phyloP scores from a whole-genome alignment of 441 rosid species.

The Aleurites moluccanus region DNA sequence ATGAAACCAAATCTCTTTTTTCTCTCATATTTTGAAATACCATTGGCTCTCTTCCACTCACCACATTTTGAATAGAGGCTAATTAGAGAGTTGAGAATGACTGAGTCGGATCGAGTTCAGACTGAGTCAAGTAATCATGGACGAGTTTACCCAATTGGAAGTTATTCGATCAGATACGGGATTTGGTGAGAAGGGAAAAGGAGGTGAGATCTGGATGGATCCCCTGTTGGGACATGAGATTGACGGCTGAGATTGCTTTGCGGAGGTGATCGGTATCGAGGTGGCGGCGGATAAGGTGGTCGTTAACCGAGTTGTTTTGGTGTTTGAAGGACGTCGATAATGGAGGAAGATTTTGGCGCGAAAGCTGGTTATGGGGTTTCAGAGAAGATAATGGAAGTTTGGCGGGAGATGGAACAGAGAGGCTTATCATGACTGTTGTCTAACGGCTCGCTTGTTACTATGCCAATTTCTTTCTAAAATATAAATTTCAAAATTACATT shows the following conservation, averaged over 20 bases:
- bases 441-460: too few species aligned
- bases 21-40: constrained; percentile 51
- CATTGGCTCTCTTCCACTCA: constrained; percentile 35
- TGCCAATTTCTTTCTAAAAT: too few species aligned
- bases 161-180: constrained; percentile 53
- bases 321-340: not conserved
- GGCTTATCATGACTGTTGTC: not conserved
- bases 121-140: constrained; percentile 41
- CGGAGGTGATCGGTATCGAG: constrained; percentile 48
- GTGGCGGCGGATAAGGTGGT: constrained; percentile 35
- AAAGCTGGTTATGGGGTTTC: not conserved
- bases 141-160: constrained; percentile 49
- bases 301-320: constrained; percentile 16
- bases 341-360: constrained; percentile 10
- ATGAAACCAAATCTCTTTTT: constrained; percentile 31
- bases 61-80: constrained; percentile 57
- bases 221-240: constrained; percentile 41
- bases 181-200: constrained; percentile 58
- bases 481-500: too few species aligned
- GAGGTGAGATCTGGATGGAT: constrained; percentile 44
- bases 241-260: constrained; percentile 46
- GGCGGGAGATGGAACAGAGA: constrained; percentile 5
- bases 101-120: constrained; percentile 45
- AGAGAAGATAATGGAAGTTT: not conserved
- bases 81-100: constrained; percentile 54